phyloP scores from a whole-genome alignment of 352 stramenopile species.

The Elongisporangium undulatum region DNA sequence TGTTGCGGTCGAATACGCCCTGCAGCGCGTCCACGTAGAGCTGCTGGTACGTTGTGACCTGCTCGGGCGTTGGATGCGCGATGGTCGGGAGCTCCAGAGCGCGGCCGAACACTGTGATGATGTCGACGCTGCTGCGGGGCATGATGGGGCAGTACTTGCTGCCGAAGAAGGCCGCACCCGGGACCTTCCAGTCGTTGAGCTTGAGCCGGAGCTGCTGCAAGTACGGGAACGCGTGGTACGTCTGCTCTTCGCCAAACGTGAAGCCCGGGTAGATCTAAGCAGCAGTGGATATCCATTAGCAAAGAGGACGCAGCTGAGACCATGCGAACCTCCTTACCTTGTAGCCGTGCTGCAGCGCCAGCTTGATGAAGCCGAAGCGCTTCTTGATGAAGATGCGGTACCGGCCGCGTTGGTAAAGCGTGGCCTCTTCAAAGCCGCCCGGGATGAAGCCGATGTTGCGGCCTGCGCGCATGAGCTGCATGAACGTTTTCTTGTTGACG shows the following conservation, averaged over 20 bases:
- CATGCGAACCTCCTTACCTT: slow-evolving; percentile 52
- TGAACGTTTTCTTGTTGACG: slow-evolving; percentile 29
- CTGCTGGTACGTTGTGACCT: slow-evolving; percentile 87
- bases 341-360: slow-evolving; percentile 86
- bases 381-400: slow-evolving; percentile 88
- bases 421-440: slow-evolving; percentile 91
- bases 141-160: slow-evolving; percentile 66
- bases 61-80: slow-evolving; percentile 76
- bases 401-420: slow-evolving; percentile 50
- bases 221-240: slow-evolving; percentile 79
- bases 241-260: slow-evolving; percentile 86
- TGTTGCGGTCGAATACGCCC: slow-evolving; percentile 87
- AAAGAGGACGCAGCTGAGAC: too few relatives aligned
- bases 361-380: slow-evolving; percentile 89
- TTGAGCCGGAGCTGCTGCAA: slow-evolving; percentile 58
- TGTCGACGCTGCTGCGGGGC: slow-evolving; percentile 43
- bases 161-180: slow-evolving; percentile 68
- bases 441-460: slow-evolving; percentile 64
- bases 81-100: slow-evolving; percentile 85
- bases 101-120: slow-evolving; percentile 87
- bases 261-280: slow-evolving; percentile 74
- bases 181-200: slow-evolving; percentile 79
- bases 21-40: slow-evolving; percentile 83
- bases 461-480: slow-evolving; percentile 21
- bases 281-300: too few relatives aligned